Evolutionary conservation across 78 protist genomes (phyloP), one percentile per base, ranked within the genome.

Genomic region (Dictyostelium citrinum): DNA sequence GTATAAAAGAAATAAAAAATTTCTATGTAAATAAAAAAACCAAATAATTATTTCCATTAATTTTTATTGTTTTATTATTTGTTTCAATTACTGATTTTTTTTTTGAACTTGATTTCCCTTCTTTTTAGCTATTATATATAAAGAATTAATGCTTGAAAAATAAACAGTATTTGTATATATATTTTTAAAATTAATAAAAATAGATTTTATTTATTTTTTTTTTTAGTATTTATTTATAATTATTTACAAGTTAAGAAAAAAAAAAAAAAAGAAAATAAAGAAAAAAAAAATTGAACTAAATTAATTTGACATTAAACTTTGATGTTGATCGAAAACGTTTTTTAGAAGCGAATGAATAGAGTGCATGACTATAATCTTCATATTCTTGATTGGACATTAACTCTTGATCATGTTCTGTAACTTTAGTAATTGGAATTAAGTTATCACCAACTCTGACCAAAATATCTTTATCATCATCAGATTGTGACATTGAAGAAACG

Each of bases 391-490:
- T 3, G 0, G 86, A 39, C 93, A 88, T 88, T n/a, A 61, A 16
- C n/a, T 88, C 93, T 78, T 88, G 84, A n/a, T 88, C 93, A 27
- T 88, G 68, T 35, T 88, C 93, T 33, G 93, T 88, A 3, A 88
- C 20, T 35, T 88, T 51, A 24, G 67, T 41, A 37, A 88, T 61
- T 46, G 85, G 60, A 67, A 43, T 43, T 2, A 22, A 22, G 5
- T 39, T 24, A 6, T 27, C 55, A 45, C 84, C 85, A 33, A 88
- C 45, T 31, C 29, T 14, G 4, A 88, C 77, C 17, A 64, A 41
- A 27, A 64, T 43, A 29, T 43, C 60, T 12, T 72, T 49, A 10
- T 16, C 37, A 64, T 75, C 84, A 45, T 61, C 41, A 29, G 75
- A 68, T 29, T 68, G 75, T 24, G 45, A 31, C 37, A 29, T 68